These are phyloP conservation scores for Lactuca saligna DNA, from an alignment of 129 eudicot genomes.

Conservation along the genomic window DNA sequence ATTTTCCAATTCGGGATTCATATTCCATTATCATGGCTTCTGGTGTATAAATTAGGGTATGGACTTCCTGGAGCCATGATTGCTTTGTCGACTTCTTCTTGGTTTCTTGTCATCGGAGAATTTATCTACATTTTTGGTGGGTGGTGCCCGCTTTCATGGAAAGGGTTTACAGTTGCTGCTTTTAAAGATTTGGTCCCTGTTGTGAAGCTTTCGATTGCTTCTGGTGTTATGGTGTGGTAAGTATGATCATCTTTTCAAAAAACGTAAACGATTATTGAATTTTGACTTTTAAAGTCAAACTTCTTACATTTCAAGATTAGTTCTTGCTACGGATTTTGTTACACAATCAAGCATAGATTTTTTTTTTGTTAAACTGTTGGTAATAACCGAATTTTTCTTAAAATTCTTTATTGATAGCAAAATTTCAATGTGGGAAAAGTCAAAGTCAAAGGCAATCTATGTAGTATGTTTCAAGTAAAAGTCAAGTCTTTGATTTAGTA, in stretches of 20 bases:
- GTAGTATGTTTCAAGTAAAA: too few relatives aligned
- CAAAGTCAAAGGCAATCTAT: not conserved
- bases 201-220: slow-evolving; percentile 70
- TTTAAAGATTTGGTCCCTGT: slow-evolving; percentile 68
- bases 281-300: slow-evolving; percentile 25
- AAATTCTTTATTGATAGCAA: not conserved
- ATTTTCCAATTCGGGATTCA: slow-evolving; percentile 49
- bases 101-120: slow-evolving; percentile 66
- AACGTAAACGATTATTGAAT: not conserved
- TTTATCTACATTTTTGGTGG: slow-evolving; percentile 71
- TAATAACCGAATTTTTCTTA: not conserved
- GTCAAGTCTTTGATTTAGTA: too few relatives aligned
- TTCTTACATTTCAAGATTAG: not conserved
- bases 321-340: not conserved
- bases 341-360: too few relatives aligned
- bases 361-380: not conserved
- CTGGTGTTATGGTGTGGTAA: slow-evolving; percentile 86
- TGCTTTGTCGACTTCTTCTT: slow-evolving; percentile 47
- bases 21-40: slow-evolving; percentile 52
- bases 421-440: slow-evolving; percentile 8
- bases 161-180: slow-evolving; percentile 64
- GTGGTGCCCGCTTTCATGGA: slow-evolving; percentile 79
- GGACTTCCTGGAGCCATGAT: slow-evolving; percentile 66
- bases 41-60: slow-evolving; percentile 38
- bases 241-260: not conserved